Evolutionary conservation across 2,329 filamentous ascomycete genomes (phyloP).

Genomic region (Arthrobotrys conoides): DNA sequence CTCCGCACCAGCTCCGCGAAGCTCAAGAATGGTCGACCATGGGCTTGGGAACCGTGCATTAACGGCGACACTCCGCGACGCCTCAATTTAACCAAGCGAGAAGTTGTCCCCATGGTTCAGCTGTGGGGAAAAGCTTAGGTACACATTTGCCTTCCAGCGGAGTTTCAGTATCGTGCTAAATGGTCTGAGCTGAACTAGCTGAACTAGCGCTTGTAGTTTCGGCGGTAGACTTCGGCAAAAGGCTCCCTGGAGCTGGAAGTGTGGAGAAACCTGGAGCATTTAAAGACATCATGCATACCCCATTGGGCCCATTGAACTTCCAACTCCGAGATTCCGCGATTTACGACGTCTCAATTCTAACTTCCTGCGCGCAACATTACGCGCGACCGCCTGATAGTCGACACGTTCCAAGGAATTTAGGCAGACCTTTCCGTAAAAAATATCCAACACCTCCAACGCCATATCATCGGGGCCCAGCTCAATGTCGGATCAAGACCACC

Average conservation of each 20-base stretch:
- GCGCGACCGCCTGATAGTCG: slow-evolving; percentile 8
- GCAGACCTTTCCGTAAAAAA: neutral
- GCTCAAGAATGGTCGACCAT: slow-evolving; percentile 12
- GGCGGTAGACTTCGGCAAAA: slow-evolving; percentile 42
- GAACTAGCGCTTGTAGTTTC: slow-evolving; percentile 25
- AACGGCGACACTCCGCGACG: slow-evolving; percentile 51
- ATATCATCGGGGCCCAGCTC: neutral
- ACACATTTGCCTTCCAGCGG: slow-evolving; percentile 20
- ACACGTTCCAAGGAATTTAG: neutral
- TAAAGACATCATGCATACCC: slow-evolving; percentile 28
- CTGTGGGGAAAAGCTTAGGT: slow-evolving; percentile 28
- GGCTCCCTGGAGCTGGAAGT: neutral
- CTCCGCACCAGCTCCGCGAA: slow-evolving; percentile 24
- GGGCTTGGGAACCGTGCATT: slow-evolving; percentile 40
- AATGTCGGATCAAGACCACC: neutral
- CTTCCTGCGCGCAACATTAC: neutral
- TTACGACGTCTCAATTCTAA: neutral
- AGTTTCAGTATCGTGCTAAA: neutral
- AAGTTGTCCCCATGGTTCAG: slow-evolving; percentile 23
- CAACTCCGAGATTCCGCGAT: slow-evolving; percentile 52
- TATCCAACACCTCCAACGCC: slow-evolving; percentile 46
- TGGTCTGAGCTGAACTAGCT: neutral
- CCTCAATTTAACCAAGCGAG: slow-evolving; percentile 25
- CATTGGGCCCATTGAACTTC: neutral
- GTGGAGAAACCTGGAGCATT: slow-evolving; percentile 40